Percentiles rank a stretch among this genome's conserved stretches.
Conservation (phyloP, 1,284 basidiomycete genomes). For the Ganoderma lingzhi region DNA sequence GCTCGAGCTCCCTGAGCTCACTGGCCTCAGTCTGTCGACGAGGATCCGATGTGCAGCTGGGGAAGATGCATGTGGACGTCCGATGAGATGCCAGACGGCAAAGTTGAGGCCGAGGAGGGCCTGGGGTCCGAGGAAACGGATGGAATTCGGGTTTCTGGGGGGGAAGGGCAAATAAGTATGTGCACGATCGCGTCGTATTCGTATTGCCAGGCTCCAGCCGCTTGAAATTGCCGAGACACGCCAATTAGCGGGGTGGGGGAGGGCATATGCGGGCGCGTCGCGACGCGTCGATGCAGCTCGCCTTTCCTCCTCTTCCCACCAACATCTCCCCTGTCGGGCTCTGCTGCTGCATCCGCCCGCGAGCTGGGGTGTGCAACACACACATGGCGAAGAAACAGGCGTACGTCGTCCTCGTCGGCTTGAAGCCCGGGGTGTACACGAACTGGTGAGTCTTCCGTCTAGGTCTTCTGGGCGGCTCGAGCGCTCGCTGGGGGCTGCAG, state of each 20-base stretch:
- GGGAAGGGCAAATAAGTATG: background rate
- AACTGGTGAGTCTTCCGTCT: slow-evolving; percentile 49
- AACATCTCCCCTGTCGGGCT: background rate
- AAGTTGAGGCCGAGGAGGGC: background rate
- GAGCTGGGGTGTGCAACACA: background rate
- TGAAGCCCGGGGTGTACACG: slow-evolving; percentile 52
- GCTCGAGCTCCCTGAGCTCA: no score
- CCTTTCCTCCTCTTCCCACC: slow-evolving; percentile 9
- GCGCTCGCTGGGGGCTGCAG: slow-evolving; percentile 9
- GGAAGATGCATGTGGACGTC: no score
- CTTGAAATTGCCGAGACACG: slow-evolving; percentile 11
- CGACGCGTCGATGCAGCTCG: slow-evolving; percentile 1
- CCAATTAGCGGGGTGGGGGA: background rate
- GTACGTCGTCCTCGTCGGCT: slow-evolving; percentile 57
- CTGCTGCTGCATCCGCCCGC: background rate
- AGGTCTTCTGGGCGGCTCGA: background rate
- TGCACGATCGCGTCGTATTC: slow-evolving; percentile 9
- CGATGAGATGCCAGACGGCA: no score
- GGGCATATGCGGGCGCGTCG: background rate
- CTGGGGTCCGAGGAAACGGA: background rate
- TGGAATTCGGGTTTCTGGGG: background rate
- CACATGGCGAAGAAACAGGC: slow-evolving; percentile 39
- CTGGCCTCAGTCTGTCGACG: no score
- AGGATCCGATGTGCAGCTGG: no score
- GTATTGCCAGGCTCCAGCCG: background rate